Evolutionary conservation across 2,329 filamentous ascomycete genomes (phyloP).

Genomic region (Purpureocillium lavendulum): DNA sequence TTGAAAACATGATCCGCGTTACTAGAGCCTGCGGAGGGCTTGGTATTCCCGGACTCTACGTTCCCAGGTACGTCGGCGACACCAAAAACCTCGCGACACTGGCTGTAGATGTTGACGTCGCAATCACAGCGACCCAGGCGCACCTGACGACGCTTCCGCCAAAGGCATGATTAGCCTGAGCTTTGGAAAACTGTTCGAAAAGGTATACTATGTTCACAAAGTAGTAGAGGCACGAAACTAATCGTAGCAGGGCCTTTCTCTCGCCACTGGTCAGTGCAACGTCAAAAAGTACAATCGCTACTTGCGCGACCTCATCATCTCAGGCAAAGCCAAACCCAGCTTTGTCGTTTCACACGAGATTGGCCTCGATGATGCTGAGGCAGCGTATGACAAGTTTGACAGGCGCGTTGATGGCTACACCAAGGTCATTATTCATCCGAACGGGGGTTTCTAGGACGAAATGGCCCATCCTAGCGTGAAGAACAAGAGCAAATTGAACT

Average conservation of each 20-base stretch:
- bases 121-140: conserved; percentile 44
- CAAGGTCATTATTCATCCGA: conserved; percentile 60
- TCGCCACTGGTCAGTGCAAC: conserved; percentile 58
- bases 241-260: conserved; percentile 35
- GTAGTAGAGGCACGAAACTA: no score
- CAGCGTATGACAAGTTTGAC: conserved; percentile 59
- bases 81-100: conserved; percentile 15
- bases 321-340: conserved; percentile 55
- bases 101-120: background rate
- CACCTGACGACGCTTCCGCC: conserved; percentile 49
- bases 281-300: conserved; percentile 62
- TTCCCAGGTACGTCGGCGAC: conserved; percentile 23
- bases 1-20: conserved; percentile 56
- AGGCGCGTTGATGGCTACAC: conserved; percentile 58
- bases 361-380: conserved; percentile 49
- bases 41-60: conserved; percentile 48
- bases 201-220: conserved; percentile 33
- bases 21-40: conserved; percentile 53
- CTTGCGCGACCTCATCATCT: conserved; percentile 55
- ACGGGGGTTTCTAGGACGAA: conserved; percentile 27
- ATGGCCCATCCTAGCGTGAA: background rate
- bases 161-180: conserved; percentile 56
- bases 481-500: no score
- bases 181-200: conserved; percentile 62
- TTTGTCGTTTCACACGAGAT: conserved; percentile 62